Evolutionary conservation across 116 monocot genomes (phyloP), one percentile per base, ranked within the genome.

Genomic region (Dioscorea cayenensis): DNA sequence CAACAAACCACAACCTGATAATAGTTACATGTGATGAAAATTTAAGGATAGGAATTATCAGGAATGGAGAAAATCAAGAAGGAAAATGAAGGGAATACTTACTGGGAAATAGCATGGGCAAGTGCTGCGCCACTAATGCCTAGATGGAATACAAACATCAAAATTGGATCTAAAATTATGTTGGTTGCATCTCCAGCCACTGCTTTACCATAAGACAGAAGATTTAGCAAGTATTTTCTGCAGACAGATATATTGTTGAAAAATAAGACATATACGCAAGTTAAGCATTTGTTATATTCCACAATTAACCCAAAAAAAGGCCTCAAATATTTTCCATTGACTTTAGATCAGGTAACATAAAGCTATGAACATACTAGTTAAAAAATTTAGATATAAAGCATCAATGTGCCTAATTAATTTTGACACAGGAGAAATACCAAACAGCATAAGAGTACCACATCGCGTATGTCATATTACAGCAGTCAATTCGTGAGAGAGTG

Each of bases 61-160:
- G 17, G 17, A 55, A 55, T 55, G 17, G 5, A 55, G n/a, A n/a
- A 14, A 55, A 18, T 16, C n/a, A 55, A 55, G 3, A n/a, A 55
- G 18, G 55, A n/a, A 16, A 77, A 65, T 22, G 14, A 48, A 17
- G 1, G 43, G 36, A 63, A 29, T 27, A 43, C 84, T 84, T 77
- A 90, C 90, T 90, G 90, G 73, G 90, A 90, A 36, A 86, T 28
- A 77, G 86, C 90, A 86, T 90, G 90, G 35, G 90, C 83, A 75
- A 88, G 79, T 16, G 84, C 88, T 69, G 88, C 88, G 67, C 88
- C 88, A 70, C 51, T 72, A 35, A 88, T 82, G 27, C 82, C 84
- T 69, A 80, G 69, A 28, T 66, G 65, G 68, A 79, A 82, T 20
- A 37, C 64, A 66, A 84, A 84, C 12, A 88, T 88, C 20, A 88